Conservation (phyloP, 352 stramenopile genomes). For the Globisporangium splendens region DNA sequence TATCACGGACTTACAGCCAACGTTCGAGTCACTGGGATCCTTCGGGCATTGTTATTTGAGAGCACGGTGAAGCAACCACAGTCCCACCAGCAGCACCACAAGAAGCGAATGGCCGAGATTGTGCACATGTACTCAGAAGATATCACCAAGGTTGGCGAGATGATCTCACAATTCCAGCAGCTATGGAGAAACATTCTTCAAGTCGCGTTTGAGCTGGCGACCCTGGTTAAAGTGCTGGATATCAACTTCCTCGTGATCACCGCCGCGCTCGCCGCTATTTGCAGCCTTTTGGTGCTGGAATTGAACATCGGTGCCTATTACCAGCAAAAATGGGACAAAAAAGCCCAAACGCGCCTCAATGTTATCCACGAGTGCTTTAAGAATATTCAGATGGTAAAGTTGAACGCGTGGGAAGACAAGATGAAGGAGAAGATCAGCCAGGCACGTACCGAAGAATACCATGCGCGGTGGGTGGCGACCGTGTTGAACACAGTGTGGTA, state of each 20-base stretch:
- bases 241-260: slow-evolving; percentile 29
- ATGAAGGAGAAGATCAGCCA: slow-evolving; percentile 63
- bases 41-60: too few relatives aligned
- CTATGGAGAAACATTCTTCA: slow-evolving; percentile 27
- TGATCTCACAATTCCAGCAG: slow-evolving; percentile 26
- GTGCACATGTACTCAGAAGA: slow-evolving; percentile 31
- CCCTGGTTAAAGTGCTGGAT: slow-evolving; percentile 34
- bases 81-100: slow-evolving; percentile 6
- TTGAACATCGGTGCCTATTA: slow-evolving; percentile 11
- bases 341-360: slow-evolving; percentile 24
- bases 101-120: slow-evolving; percentile 35
- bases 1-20: too few relatives aligned
- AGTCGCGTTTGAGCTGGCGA: slow-evolving; percentile 30
- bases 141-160: slow-evolving; percentile 18
- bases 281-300: slow-evolving; percentile 8
- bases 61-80: too few relatives aligned
- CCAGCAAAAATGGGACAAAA: slow-evolving; percentile 20
- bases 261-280: slow-evolving; percentile 13
- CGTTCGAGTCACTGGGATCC: too few relatives aligned
- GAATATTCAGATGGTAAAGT: slow-evolving; percentile 77
- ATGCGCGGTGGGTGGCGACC: not conserved
- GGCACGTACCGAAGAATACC: slow-evolving; percentile 33
- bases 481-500: too few relatives aligned
- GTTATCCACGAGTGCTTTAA: slow-evolving; percentile 49
- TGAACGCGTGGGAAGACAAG: slow-evolving; percentile 79